Conservation (phyloP, 2,329 filamentous ascomycete genomes). For the Ophiostoma australiae region DNA sequence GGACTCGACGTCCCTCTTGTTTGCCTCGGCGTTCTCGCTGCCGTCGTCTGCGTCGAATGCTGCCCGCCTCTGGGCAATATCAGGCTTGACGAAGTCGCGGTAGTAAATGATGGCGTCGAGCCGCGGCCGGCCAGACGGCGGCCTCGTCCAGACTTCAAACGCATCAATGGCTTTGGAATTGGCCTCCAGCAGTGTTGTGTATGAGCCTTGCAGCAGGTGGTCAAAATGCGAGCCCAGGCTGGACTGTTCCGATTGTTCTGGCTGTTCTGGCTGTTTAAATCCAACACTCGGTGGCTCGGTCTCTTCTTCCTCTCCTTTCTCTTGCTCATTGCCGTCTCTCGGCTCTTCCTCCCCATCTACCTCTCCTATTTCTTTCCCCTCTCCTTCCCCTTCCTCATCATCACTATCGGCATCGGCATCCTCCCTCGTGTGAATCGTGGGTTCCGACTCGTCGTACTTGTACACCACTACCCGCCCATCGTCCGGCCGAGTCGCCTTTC, state of each 20-base stretch:
- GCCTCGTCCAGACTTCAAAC: background rate
- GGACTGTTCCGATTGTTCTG: background rate
- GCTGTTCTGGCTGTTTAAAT: background rate
- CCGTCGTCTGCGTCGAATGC: background rate
- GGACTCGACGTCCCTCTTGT: background rate
- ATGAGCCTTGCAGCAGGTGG: background rate
- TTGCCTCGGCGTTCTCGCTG: background rate
- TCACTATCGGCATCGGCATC: background rate
- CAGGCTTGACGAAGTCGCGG: background rate
- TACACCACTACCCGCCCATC: background rate
- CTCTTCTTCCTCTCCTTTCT: background rate
- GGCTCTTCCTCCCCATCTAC: too few species aligned
- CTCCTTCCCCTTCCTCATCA: background rate
- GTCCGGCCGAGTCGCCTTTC: background rate
- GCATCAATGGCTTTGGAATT: constrained; percentile 5
- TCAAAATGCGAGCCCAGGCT: constrained; percentile 1
- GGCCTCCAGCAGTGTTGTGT: constrained; percentile 7
- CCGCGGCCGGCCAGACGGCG: constrained; percentile 9
- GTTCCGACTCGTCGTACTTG: background rate
- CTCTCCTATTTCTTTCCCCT: background rate
- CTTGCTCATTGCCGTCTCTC: background rate
- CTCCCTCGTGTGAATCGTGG: background rate
- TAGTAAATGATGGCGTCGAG: constrained; percentile 1
- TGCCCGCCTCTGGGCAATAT: background rate
- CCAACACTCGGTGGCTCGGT: background rate